phyloP scores from a whole-genome alignment of 495 filamentous ascomycete species.

The Aspergillus taichungensis region DNA sequence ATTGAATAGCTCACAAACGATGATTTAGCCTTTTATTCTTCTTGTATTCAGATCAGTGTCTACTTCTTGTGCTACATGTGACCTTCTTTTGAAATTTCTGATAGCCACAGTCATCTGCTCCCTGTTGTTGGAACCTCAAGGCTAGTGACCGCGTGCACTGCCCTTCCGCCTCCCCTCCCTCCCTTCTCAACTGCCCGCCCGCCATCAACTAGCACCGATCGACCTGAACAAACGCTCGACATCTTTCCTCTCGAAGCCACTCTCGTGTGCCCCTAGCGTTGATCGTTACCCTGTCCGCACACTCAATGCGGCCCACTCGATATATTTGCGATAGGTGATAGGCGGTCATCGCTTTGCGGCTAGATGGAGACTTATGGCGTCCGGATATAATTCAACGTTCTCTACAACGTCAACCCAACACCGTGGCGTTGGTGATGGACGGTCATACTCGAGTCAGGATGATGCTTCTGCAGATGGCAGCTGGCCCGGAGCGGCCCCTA shows the following conservation, averaged over 20 bases:
- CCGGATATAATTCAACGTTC: conserved; percentile 39
- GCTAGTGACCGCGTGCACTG: conserved; percentile 2
- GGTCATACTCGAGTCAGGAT: conserved; percentile 47
- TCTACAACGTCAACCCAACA: conserved; percentile 67
- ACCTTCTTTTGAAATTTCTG: background rate
- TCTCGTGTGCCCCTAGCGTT: background rate
- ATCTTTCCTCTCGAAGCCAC: background rate
- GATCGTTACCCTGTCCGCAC: background rate
- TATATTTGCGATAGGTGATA: conserved; percentile 33
- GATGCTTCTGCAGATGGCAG: conserved; percentile 39
- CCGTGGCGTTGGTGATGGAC: conserved; percentile 48
- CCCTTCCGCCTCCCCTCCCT: conserved; percentile 1
- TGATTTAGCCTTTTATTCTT: background rate
- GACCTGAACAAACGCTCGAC: background rate
- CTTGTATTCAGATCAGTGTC: conserved; percentile 1
- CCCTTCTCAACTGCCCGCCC: conserved; percentile 6
- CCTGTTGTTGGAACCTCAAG: background rate
- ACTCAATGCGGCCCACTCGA: conserved; percentile 30
- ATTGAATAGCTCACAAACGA: background rate
- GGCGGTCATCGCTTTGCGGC: conserved; percentile 23
- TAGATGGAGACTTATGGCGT: conserved; percentile 44
- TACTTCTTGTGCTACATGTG: conserved; percentile 4
- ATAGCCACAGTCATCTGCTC: background rate
- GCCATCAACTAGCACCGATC: conserved; percentile 3
- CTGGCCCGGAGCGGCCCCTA: conserved; percentile 38